phyloP scores from a whole-genome alignment of 495 filamentous ascomycete species.

The Collariella sp. region DNA sequence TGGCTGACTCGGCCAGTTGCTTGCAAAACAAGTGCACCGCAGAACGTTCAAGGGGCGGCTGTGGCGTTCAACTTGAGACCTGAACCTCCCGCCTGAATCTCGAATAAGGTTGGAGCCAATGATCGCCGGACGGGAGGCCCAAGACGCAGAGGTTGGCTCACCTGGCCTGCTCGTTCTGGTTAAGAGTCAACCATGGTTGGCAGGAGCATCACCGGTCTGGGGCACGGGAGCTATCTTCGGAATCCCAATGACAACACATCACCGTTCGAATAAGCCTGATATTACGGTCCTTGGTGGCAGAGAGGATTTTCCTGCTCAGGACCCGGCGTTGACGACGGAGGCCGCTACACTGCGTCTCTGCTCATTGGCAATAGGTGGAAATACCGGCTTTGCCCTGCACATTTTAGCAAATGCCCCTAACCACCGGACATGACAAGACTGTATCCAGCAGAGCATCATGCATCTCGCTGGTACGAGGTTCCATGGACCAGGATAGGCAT shows the following conservation, averaged over 20 bases:
- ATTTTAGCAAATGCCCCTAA: not conserved
- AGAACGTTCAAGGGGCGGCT: conserved; percentile 4
- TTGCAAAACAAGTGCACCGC: not conserved
- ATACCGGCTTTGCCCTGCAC: not conserved
- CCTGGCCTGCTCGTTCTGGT: not conserved
- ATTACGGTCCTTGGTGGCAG: not conserved
- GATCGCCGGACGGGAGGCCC: not conserved
- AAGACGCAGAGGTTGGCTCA: not conserved
- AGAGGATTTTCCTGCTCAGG: not conserved
- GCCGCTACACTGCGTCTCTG: conserved; percentile 5
- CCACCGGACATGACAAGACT: not conserved
- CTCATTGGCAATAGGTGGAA: conserved; percentile 10
- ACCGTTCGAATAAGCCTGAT: not conserved
- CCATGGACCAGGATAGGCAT: conserved; percentile 8
- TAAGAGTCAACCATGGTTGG: not conserved
- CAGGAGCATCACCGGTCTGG: not conserved
- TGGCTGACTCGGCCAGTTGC: conserved; percentile 5
- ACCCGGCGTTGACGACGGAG: not conserved
- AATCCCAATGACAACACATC: not conserved
- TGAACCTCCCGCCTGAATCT: not conserved
- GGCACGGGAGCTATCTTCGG: conserved; percentile 7
- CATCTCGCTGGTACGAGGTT: not conserved
- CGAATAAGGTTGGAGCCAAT: not conserved
- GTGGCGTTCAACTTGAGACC: not conserved
- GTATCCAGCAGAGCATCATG: not conserved